Evolutionary conservation across 1,284 basidiomycete genomes (phyloP).

Genomic region (Rugosomyces carneus): DNA sequence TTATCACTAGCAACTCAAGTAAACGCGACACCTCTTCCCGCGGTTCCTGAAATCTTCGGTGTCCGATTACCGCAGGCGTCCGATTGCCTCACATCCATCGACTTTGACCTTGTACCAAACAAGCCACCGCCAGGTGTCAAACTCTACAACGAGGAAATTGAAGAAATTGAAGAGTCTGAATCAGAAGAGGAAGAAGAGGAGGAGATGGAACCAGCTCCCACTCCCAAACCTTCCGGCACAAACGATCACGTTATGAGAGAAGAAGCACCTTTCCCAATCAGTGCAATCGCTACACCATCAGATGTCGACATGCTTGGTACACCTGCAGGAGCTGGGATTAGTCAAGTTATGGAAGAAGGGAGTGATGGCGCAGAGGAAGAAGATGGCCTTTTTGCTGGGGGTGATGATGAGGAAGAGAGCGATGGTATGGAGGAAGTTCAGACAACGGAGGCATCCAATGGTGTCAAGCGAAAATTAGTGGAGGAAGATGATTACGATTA

Average conservation of each 20-base stretch:
- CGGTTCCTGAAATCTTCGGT: conserved; percentile 94
- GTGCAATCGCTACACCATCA: conserved; percentile 52
- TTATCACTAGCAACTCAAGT: conserved; percentile 87
- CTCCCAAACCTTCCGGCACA: conserved; percentile 15
- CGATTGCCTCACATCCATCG: conserved; percentile 85
- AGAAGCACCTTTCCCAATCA: conserved; percentile 47
- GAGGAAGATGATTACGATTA: conserved; percentile 84
- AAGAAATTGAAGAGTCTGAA: conserved; percentile 69
- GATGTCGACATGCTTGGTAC: conserved; percentile 62
- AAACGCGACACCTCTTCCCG: conserved; percentile 84
- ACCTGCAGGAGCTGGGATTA: conserved; percentile 32
- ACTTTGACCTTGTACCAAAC: conserved; percentile 92
- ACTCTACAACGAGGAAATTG: conserved; percentile 72
- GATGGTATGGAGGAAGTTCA: conserved; percentile 74
- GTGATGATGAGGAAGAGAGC: conserved; percentile 67
- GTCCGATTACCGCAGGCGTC: conserved; percentile 79
- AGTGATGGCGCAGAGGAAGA: conserved; percentile 53
- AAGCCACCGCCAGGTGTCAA: conserved; percentile 69
- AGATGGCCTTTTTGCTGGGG: conserved; percentile 64
- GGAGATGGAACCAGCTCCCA: conserved; percentile 48
- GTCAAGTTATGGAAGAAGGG: conserved; percentile 47
- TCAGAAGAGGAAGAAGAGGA: conserved; percentile 44
- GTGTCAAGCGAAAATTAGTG: conserved; percentile 69
- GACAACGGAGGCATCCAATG: conserved; percentile 43
- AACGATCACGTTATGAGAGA: conserved; percentile 28